Evolutionary conservation across 2,329 filamentous ascomycete genomes (phyloP).

Genomic region (Paecilomyces formosus): DNA sequence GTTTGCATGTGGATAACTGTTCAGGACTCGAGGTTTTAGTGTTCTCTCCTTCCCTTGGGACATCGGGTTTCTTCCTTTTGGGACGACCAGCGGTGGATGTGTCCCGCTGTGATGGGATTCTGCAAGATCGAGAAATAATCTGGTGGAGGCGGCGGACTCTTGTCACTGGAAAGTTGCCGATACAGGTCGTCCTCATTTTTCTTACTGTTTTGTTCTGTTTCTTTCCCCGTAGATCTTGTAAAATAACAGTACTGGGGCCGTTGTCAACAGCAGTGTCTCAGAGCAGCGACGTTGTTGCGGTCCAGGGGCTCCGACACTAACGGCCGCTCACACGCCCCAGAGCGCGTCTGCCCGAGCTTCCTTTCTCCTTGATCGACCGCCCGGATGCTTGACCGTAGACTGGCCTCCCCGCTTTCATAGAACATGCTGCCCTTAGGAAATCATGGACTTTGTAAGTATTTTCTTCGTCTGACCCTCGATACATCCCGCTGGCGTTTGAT

Average conservation of each 20-base stretch:
- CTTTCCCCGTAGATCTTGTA: not conserved
- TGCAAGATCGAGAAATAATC: not conserved
- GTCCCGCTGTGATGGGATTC: not conserved
- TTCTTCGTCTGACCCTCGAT: not conserved
- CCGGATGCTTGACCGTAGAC: not conserved
- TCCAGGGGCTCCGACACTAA: not conserved
- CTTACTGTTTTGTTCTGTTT: not conserved
- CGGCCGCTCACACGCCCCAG: not conserved
- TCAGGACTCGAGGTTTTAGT: not conserved
- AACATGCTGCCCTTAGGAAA: slow-evolving; percentile 22
- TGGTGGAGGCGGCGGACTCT: not conserved
- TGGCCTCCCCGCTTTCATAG: not conserved
- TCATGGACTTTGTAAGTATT: slow-evolving; percentile 40
- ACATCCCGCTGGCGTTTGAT: not conserved
- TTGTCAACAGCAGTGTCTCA: not conserved
- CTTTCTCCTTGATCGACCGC: not conserved
- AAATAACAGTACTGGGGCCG: not conserved
- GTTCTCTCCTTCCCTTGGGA: not conserved
- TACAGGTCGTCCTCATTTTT: not conserved
- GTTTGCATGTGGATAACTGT: not conserved
- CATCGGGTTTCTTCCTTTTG: not conserved
- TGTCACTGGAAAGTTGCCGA: not conserved
- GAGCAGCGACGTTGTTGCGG: not conserved
- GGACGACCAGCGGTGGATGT: not conserved
- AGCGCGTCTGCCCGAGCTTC: not conserved